Percentiles rank a stretch among this genome's conserved stretches.
phyloP scores from a whole-genome alignment of 2,329 filamentous ascomycete genomes.

The Ceratocystis cacaofunesta region DNA sequence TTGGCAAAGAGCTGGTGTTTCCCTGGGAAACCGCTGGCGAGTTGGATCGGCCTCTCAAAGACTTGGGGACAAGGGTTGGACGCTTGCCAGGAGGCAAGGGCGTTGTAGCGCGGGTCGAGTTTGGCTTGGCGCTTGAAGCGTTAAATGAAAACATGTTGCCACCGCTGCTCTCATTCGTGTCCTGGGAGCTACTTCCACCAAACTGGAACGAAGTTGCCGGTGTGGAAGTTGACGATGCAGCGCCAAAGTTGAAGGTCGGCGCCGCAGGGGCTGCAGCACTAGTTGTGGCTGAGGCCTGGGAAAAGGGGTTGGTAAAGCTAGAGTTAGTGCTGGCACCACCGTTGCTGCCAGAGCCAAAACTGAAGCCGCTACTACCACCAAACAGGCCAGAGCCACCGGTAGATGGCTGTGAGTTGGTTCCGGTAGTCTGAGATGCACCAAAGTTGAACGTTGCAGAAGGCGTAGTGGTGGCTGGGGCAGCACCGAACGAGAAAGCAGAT shows the following conservation, averaged over 20 bases:
- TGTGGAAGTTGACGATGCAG: constrained; percentile 15
- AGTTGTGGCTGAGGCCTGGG: not conserved
- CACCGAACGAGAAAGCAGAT: constrained; percentile 26
- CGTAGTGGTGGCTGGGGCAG: constrained; percentile 19
- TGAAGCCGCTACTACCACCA: constrained; percentile 21
- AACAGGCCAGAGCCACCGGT: constrained; percentile 23
- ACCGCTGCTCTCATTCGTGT: constrained; percentile 21
- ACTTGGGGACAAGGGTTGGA: constrained; percentile 22
- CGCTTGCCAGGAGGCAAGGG: constrained; percentile 25
- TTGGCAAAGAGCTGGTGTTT: constrained; percentile 12
- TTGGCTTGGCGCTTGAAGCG: constrained; percentile 7
- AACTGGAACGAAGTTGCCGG: constrained; percentile 17
- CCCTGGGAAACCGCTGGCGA: constrained; percentile 15
- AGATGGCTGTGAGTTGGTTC: constrained; percentile 11
- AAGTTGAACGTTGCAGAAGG: constrained; percentile 27
- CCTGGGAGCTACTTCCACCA: constrained; percentile 16
- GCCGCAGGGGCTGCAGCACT: constrained; percentile 18
- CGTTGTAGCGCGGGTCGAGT: constrained; percentile 12
- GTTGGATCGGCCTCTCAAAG: constrained; percentile 17
- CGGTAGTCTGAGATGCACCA: constrained; percentile 22
- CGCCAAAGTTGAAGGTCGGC: constrained; percentile 28
- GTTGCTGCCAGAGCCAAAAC: constrained; percentile 10
- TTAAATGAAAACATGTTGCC: constrained; percentile 19
- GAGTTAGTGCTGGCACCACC: constrained; percentile 20
- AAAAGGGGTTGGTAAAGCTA: constrained; percentile 29